Conservation (phyloP, 768 basidiomycete genomes). For the Tremella yokohamensis region DNA sequence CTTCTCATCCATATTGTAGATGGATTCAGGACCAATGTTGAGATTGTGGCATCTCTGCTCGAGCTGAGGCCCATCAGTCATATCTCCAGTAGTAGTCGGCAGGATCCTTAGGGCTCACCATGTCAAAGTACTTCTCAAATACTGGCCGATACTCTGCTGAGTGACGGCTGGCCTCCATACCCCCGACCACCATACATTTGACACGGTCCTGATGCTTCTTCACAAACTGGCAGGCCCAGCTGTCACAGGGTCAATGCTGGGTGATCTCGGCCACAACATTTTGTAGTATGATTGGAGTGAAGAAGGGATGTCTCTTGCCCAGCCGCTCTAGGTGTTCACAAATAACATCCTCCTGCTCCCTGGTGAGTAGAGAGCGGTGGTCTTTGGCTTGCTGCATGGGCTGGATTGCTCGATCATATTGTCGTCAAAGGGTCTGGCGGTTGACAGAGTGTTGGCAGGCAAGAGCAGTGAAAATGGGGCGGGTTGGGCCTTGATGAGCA, state of each 20-base stretch:
- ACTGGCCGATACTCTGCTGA: slow-evolving; percentile 1
- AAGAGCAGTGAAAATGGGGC: neutral
- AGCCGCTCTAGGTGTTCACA: neutral
- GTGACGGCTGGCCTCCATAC: slow-evolving; percentile 1
- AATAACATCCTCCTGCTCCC: neutral
- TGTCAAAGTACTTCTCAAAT: slow-evolving; percentile 1
- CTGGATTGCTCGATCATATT: slow-evolving; percentile 2
- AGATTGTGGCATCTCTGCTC: neutral
- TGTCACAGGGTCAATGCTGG: neutral
- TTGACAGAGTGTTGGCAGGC: neutral
- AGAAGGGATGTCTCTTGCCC: neutral
- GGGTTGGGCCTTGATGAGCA: neutral
- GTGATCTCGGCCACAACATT: slow-evolving; percentile 2
- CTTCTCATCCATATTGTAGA: slow-evolving; percentile 14
- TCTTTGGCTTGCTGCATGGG: neutral
- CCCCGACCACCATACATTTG: slow-evolving; percentile 4
- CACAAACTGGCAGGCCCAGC: neutral
- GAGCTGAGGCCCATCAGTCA: neutral
- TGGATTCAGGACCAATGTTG: neutral
- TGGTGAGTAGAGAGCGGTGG: neutral
- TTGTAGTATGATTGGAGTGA: neutral
- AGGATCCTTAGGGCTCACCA: neutral
- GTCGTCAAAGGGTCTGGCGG: neutral
- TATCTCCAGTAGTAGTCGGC: neutral
- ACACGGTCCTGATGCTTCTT: slow-evolving; percentile 4